phyloP scores from a whole-genome alignment of 2,329 filamentous ascomycete genomes.

The Fusarium zealandicum region DNA sequence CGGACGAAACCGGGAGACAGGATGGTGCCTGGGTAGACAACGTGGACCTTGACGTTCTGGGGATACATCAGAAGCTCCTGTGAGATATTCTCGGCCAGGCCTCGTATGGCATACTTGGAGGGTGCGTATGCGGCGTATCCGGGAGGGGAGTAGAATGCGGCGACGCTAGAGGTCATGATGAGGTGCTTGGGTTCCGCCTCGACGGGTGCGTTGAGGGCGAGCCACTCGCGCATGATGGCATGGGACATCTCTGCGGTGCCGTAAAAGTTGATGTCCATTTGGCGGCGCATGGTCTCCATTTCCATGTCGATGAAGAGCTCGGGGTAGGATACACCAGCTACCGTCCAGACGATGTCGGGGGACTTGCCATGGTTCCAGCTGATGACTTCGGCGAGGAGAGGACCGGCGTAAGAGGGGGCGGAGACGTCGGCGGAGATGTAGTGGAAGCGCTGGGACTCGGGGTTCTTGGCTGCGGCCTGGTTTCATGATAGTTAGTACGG shows the following conservation, averaged over 20 bases:
- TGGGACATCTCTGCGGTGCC: conserved; percentile 86
- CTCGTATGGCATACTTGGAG: conserved; percentile 83
- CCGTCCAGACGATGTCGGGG: conserved; percentile 90
- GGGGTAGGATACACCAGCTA: conserved; percentile 78
- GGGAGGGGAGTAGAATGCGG: conserved; percentile 77
- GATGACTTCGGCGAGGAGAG: conserved; percentile 74
- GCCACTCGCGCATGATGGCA: conserved; percentile 78
- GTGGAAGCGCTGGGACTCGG: conserved; percentile 77
- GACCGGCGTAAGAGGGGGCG: conserved; percentile 70
- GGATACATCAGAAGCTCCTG: conserved; percentile 91
- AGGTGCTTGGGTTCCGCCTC: conserved; percentile 72
- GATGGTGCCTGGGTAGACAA: conserved; percentile 87
- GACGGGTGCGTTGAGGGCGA: conserved; percentile 57
- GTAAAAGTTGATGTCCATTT: conserved; percentile 96
- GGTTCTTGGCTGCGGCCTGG: conserved; percentile 70
- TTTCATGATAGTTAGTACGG: neutral
- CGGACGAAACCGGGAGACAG: conserved; percentile 74
- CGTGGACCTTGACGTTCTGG: conserved; percentile 79
- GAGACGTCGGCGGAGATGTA: conserved; percentile 86
- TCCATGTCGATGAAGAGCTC: conserved; percentile 80
- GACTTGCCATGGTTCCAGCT: conserved; percentile 77
- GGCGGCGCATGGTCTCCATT: conserved; percentile 69
- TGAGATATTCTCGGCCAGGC: conserved; percentile 80
- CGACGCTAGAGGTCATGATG: conserved; percentile 82
- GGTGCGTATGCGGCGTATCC: conserved; percentile 88